Evolutionary conservation across 164 flowering plant genomes (phyloP), one percentile per base, ranked within the genome.

Genomic region (Magnolia changhungtana): DNA sequence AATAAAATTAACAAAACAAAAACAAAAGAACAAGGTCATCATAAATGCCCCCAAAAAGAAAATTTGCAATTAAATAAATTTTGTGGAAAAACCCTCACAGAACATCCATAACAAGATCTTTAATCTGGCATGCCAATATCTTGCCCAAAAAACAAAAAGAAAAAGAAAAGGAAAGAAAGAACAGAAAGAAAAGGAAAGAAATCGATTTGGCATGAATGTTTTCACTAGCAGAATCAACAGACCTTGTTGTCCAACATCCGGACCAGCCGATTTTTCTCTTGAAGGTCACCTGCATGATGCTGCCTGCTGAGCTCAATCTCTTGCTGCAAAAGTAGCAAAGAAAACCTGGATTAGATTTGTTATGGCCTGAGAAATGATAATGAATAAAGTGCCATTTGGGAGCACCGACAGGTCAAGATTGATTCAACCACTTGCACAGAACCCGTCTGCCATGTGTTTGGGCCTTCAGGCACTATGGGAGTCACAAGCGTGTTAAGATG

Each of bases 201-300:
- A 55, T 10, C 13, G 9, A 55, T 11, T 55, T 16, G 13, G 61
- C 18, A 16, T 55, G 61, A 55, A 55, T 0, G 61, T 55, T 55
- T 11, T 55, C 13, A 7, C 11, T 20, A 13, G 20, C 10, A 29
- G 20, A 70, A 7, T 20, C 29, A 63, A 76, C 81, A 55, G 7
- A 94, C 99, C 98, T 94, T 93, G 75, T 86, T 81, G 0, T 87
- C 95, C 83, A 86, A 50, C 93, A 96, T 93, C 45, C 97, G 78
- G 2, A 79, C 52, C 67, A 96, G 78, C 73, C 98, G 90, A 70
- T 86, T 84, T 80, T 96, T 96, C 86, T 92, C 95, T 79, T 80
- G 89, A 50, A 94, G 83, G 78, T 96, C 98, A 49, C 91, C 92
- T 20, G 90, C 95, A 84, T 96, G 97, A 21, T 90, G 88, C 79